Percentiles rank a stretch among this genome's conserved stretches.
These are phyloP conservation scores for Juglanconis juglandina DNA, from an alignment of 2,329 filamentous ascomycete species.

Conservation along the genomic window DNA sequence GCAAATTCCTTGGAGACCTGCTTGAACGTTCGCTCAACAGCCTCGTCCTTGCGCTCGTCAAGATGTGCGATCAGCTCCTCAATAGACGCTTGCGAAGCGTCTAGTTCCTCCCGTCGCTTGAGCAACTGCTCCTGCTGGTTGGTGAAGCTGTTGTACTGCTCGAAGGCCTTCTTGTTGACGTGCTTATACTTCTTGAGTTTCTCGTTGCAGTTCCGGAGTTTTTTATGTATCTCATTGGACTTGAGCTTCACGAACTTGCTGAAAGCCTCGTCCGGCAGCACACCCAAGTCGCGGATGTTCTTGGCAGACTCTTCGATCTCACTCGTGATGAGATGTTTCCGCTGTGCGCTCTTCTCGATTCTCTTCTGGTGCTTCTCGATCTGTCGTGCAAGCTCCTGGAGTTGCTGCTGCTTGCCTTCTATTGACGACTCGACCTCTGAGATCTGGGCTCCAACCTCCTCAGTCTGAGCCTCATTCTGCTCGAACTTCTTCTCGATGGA, in stretches of 20 bases:
- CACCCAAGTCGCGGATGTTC: slow-evolving; percentile 88
- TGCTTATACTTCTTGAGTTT: slow-evolving; percentile 94
- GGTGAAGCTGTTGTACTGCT: slow-evolving; percentile 97
- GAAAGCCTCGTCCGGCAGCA: slow-evolving; percentile 89
- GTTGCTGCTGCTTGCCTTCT: slow-evolving; percentile 64
- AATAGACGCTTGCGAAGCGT: slow-evolving; percentile 81
- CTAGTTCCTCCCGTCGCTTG: slow-evolving; percentile 80
- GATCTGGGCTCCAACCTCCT: slow-evolving; percentile 46
- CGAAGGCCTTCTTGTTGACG: slow-evolving; percentile 99
- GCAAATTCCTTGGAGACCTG: slow-evolving; percentile 94
- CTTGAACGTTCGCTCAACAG: slow-evolving; percentile 97
- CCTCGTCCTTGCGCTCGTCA: slow-evolving; percentile 94
- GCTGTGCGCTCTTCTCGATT: slow-evolving; percentile 88
- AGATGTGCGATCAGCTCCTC: slow-evolving; percentile 88
- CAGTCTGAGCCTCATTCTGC: slow-evolving; percentile 72
- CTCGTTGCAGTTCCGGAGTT: slow-evolving; percentile 87
- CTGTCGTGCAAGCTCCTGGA: slow-evolving; percentile 70
- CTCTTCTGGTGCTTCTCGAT: slow-evolving; percentile 85
- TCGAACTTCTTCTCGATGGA: slow-evolving; percentile 65
- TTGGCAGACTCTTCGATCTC: slow-evolving; percentile 78
- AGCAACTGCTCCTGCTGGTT: slow-evolving; percentile 84
- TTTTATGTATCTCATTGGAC: slow-evolving; percentile 64
- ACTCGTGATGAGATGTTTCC: slow-evolving; percentile 74
- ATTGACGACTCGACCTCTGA: slow-evolving; percentile 53
- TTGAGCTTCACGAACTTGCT: slow-evolving; percentile 84